Conservation (phyloP, 768 basidiomycete species). For the Pisolithus tinctorius region DNA sequence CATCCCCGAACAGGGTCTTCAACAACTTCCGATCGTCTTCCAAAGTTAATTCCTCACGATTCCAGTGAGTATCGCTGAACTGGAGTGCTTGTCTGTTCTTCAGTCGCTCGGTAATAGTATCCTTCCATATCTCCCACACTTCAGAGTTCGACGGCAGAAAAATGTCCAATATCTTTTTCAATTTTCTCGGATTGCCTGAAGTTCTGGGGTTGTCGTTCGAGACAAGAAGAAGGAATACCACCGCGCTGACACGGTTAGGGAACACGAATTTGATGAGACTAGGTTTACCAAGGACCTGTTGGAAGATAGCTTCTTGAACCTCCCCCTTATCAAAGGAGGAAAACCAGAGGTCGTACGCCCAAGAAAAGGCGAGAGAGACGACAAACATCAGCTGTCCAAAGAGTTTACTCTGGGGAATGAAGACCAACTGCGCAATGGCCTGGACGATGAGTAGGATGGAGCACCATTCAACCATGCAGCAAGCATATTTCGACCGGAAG, state of each 20-base stretch:
- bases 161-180: no score
- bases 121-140: no score
- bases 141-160: no score
- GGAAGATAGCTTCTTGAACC: constrained; percentile 5
- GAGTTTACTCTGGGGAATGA: no score
- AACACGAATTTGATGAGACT: constrained; percentile 6
- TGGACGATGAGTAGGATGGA: no score
- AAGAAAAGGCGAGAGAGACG: constrained; percentile 12
- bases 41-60: no score
- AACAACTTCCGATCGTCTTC: not conserved
- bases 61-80: no score
- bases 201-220: no score
- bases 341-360: constrained; percentile 25
- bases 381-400: no score
- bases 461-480: no score
- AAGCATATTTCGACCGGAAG: not conserved
- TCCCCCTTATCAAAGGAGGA: constrained; percentile 26
- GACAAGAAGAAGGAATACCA: constrained; percentile 8
- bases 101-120: not conserved
- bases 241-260: constrained; percentile 8
- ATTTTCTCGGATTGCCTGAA: not conserved
- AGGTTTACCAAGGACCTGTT: not conserved
- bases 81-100: not conserved
- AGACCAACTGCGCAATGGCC: no score
- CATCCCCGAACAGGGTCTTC: not conserved